phyloP scores from a whole-genome alignment of 768 basidiomycete species.

The Rhizopogon salebrosus region DNA sequence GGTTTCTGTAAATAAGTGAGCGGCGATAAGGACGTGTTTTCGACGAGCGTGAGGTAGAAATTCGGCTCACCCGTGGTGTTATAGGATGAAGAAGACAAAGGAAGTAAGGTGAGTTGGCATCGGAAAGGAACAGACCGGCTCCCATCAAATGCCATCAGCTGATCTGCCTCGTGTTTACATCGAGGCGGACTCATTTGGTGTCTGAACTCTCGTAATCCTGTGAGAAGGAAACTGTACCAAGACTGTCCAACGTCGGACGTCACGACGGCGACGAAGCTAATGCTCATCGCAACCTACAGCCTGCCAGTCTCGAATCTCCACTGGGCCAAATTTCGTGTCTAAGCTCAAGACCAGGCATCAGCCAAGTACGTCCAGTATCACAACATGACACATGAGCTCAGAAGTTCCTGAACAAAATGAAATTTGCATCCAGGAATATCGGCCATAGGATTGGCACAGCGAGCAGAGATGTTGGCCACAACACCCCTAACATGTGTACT shows the following conservation, averaged over 20 bases:
- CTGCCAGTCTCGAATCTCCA: too few relatives aligned
- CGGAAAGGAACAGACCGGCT: neutral
- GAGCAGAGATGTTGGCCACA: too few relatives aligned
- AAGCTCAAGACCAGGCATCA: too few relatives aligned
- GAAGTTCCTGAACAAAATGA: too few relatives aligned
- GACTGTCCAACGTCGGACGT: neutral
- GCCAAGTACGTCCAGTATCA: too few relatives aligned
- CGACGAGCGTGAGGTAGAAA: neutral
- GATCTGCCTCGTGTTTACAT: constrained; percentile 19
- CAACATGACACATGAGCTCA: too few relatives aligned
- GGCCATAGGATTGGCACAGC: too few relatives aligned
- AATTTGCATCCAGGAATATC: too few relatives aligned
- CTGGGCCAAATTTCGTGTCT: too few relatives aligned
- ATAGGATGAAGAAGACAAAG: constrained; percentile 2
- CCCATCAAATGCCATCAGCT: constrained; percentile 3
- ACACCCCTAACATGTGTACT: too few relatives aligned
- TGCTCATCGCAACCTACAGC: neutral
- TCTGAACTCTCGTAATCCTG: neutral
- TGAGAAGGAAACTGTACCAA: too few relatives aligned
- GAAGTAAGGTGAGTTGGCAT: neutral
- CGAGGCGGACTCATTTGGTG: constrained; percentile 16
- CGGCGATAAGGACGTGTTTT: constrained; percentile 9
- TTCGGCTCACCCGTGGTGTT: neutral
- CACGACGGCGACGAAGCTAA: neutral
- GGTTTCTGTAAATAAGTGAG: constrained; percentile 1